Evolutionary conservation across 768 basidiomycete genomes (phyloP).

Genomic region (Xerocomellus amylosporus): DNA sequence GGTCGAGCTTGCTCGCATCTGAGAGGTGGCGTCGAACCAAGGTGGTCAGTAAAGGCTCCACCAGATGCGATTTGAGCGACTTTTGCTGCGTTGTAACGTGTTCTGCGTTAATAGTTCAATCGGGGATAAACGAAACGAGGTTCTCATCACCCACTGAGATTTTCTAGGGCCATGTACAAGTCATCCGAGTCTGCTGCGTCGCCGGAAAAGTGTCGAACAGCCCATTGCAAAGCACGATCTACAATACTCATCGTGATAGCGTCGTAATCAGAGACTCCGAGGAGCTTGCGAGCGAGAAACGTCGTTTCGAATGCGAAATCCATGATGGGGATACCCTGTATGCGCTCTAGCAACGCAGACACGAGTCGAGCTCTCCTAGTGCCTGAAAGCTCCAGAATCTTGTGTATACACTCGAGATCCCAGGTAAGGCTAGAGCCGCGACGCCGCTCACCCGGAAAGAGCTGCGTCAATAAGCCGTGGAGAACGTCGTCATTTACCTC

Average conservation of each 20-base stretch:
- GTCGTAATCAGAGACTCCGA: constrained; percentile 21
- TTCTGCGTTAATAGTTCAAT: constrained; percentile 9
- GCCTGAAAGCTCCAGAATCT: constrained; percentile 28
- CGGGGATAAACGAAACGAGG: neutral
- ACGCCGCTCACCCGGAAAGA: constrained; percentile 10
- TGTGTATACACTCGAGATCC: constrained; percentile 28
- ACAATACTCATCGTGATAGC: constrained; percentile 33
- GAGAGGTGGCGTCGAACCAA: constrained; percentile 60
- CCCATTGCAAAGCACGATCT: constrained; percentile 52
- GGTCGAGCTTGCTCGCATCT: constrained; percentile 37
- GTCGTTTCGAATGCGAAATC: constrained; percentile 32
- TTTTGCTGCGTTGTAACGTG: constrained; percentile 10
- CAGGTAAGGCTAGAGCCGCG: neutral
- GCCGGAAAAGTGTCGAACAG: constrained; percentile 44
- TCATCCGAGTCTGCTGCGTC: constrained; percentile 28
- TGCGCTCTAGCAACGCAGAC: constrained; percentile 23
- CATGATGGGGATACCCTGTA: constrained; percentile 27
- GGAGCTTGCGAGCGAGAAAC: constrained; percentile 32
- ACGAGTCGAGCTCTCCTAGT: constrained; percentile 18
- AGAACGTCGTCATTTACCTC: constrained; percentile 28
- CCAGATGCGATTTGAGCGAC: constrained; percentile 49
- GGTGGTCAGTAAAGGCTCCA: constrained; percentile 68
- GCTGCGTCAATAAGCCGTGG: constrained; percentile 28
- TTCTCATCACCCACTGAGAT: constrained; percentile 37
- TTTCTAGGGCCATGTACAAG: constrained; percentile 25